phyloP scores from a whole-genome alignment of 78 protist genomes.

The Dictyostelium brefeldianum region DNA sequence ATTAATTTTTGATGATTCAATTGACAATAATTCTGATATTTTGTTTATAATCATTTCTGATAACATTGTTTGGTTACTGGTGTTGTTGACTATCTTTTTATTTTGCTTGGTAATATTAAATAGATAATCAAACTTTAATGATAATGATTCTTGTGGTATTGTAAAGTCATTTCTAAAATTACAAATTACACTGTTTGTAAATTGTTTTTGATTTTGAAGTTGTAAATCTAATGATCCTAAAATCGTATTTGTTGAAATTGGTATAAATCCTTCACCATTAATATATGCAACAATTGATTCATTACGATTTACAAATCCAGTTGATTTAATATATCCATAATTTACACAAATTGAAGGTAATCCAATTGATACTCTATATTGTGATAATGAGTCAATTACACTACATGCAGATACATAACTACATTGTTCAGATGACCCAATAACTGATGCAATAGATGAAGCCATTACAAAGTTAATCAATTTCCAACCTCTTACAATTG shows the following conservation, averaged over 20 bases:
- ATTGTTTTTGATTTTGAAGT: not conserved
- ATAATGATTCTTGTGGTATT: not conserved
- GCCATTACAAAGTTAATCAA: slow-evolving; percentile 42
- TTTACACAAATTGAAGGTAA: slow-evolving; percentile 32
- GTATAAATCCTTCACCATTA: not conserved
- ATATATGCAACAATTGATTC: slow-evolving; percentile 7
- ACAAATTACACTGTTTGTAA: not conserved
- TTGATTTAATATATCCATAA: slow-evolving; percentile 8
- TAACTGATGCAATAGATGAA: slow-evolving; percentile 50
- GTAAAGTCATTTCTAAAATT: not conserved
- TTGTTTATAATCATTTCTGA: not conserved
- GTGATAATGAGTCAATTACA: slow-evolving; percentile 74
- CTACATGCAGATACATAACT: slow-evolving; percentile 83
- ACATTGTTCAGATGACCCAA: slow-evolving; percentile 47
- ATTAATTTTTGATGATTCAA: slow-evolving; percentile 4
- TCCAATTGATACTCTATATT: slow-evolving; percentile 42
- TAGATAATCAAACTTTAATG: not conserved
- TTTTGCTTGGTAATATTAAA: not conserved
- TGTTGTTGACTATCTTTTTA: not conserved
- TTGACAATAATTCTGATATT: not conserved
- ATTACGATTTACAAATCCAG: slow-evolving; percentile 27
- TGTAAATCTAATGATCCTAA: not conserved
- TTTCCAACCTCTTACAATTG: slow-evolving; percentile 5
- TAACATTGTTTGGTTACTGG: no score
- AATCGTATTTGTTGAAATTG: not conserved